These are phyloP conservation scores for Zhuliangozyma blackwelliae DNA, from an alignment of 1,139 yeast species.

Conservation along the genomic window DNA sequence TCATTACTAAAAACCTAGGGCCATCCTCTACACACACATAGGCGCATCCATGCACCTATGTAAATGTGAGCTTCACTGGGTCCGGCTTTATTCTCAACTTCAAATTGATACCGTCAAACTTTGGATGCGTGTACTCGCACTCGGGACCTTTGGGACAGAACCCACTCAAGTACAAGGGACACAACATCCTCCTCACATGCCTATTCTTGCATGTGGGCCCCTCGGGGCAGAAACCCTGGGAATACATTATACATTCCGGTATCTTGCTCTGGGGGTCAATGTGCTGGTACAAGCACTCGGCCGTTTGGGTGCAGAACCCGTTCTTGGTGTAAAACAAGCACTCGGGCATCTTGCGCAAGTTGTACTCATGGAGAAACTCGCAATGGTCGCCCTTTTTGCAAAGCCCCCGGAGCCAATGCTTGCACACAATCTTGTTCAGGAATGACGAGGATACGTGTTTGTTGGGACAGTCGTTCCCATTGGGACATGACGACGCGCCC, in stretches of 20 bases:
- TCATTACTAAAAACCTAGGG: too few species aligned
- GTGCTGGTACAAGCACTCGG: conserved; percentile 91
- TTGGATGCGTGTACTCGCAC: conserved; percentile 59
- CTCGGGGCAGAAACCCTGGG: conserved; percentile 85
- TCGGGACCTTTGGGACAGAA: conserved; percentile 81
- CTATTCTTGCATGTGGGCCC: conserved; percentile 86
- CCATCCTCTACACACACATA: neutral
- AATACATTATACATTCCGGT: conserved; percentile 82
- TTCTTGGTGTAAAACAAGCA: conserved; percentile 83
- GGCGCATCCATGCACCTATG: neutral
- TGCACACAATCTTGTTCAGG: conserved; percentile 83
- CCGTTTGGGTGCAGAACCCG: conserved; percentile 91
- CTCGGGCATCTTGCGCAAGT: conserved; percentile 94
- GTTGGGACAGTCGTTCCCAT: conserved; percentile 79
- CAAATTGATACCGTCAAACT: conserved; percentile 42
- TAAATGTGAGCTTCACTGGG: conserved; percentile 1
- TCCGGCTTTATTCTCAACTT: conserved; percentile 52
- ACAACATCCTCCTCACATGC: conserved; percentile 72
- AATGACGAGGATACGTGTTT: conserved; percentile 83
- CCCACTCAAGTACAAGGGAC: conserved; percentile 85
- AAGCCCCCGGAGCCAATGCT: conserved; percentile 96
- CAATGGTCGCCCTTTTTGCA: conserved; percentile 97
- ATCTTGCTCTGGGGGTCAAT: conserved; percentile 85
- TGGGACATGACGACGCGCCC: conserved; percentile 70
- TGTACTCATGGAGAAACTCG: conserved; percentile 94